Evolutionary conservation across 257 asterid species (phyloP), one percentile per base, ranked within the genome.

Genomic region (Haberlea rhodopensis): DNA sequence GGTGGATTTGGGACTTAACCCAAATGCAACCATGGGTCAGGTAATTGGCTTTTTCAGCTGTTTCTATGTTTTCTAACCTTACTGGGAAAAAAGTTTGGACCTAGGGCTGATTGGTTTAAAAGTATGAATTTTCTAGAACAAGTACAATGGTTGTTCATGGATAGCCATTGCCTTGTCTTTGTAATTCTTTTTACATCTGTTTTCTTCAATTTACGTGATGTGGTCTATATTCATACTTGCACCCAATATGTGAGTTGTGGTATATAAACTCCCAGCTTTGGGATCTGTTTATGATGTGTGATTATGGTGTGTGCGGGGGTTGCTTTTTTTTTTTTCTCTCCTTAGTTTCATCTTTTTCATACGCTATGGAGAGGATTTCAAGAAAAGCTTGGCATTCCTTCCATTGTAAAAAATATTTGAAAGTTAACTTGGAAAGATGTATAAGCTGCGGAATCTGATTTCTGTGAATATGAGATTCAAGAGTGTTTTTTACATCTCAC

Each of bases 1-100:
- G 85, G 64, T 82, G 68, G 97, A 90, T 75, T 83, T 94, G 81
- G 99, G 99, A 45, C 95, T 94, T 62, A 86, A 86, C 58, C 91
- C 95, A 2, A 84, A 67, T 68, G 79, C 88, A 0, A 62, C 88
- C 4, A 53, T 68, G 74, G 78, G 74, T 19, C 90, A 90, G 96
- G 97, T 94, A 67, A 26, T 37, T 3, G 52, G 29, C 37, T 16
- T 59, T 54, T 20, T 61, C 2, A 65, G 51, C 67, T 60, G 45
- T 61, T 56, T 34, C 8, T 10, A 9, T 48, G 4, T 26, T 69
- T 4, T 58, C 19, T 46, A 46, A 56, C n/a, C 31, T 74, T 26
- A n/a, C n/a, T 32, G 53, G n/a, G n/a, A 16, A 37, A 37, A 37
- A 37, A 11, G 5, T 11, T 37, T 37, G 16, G n/a, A 13, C 3